These are phyloP conservation scores for Didymella segeticola DNA, from an alignment of 2,329 filamentous ascomycete genomes.

Conservation along the genomic window DNA sequence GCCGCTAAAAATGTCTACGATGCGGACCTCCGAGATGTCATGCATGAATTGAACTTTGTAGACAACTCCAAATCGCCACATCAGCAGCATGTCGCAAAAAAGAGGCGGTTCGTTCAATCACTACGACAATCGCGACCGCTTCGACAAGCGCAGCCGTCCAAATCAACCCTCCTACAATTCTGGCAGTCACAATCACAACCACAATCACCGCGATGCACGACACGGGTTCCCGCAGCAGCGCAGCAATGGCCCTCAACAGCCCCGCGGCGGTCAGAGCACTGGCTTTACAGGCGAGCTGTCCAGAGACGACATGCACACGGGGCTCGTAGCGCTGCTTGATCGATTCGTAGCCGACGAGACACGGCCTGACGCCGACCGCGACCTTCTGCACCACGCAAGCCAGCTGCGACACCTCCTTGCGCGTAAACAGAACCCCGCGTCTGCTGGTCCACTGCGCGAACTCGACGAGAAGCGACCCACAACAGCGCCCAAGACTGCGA, in stretches of 20 bases:
- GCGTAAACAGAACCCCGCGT: constrained; percentile 41
- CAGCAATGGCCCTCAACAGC: constrained; percentile 12
- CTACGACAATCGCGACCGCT: constrained; percentile 24
- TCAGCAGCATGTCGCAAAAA: constrained; percentile 32
- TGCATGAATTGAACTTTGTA: neutral
- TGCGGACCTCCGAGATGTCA: constrained; percentile 14
- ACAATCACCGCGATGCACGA: constrained; percentile 3
- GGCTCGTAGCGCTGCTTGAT: constrained; percentile 40
- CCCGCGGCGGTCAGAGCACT: neutral
- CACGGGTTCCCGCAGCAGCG: constrained; percentile 10
- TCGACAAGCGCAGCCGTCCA: constrained; percentile 22
- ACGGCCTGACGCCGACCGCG: constrained; percentile 29
- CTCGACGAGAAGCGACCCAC: constrained; percentile 39
- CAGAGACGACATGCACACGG: constrained; percentile 34
- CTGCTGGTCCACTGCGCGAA: constrained; percentile 60
- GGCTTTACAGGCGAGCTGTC: constrained; percentile 23
- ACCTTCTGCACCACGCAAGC: constrained; percentile 38
- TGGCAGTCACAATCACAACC: constrained; percentile 2
- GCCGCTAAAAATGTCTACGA: constrained; percentile 22
- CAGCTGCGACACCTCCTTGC: constrained; percentile 38
- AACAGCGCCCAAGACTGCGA: constrained; percentile 21
- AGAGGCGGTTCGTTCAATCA: constrained; percentile 30
- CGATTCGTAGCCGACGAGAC: constrained; percentile 40
- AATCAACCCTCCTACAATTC: constrained; percentile 13
- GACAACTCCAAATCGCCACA: no score